Conservation (phyloP, 176 grass and related monocot species). For the Triticum dicoccoides region DNA sequence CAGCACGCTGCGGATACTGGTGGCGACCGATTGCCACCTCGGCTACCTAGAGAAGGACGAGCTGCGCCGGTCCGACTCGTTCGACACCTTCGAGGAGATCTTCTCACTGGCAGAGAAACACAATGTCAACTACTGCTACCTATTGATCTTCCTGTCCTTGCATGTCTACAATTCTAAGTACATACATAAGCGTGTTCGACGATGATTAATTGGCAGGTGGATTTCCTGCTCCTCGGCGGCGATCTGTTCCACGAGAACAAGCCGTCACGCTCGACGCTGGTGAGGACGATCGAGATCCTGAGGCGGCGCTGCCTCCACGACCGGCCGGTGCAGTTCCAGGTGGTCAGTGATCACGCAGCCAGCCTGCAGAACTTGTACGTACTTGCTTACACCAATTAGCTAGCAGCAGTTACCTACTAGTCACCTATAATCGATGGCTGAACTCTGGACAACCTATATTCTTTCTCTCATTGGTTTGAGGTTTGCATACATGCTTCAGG, state of each 20-base stretch:
- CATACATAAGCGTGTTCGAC: background rate
- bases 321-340: conserved; percentile 56
- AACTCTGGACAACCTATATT: background rate
- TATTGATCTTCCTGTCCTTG: background rate
- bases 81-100: conserved; percentile 79
- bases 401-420: background rate
- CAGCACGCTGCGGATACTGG: conserved; percentile 49
- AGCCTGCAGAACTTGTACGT: conserved; percentile 65
- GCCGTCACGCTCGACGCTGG: conserved; percentile 67
- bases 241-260: conserved; percentile 90
- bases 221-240: conserved; percentile 82
- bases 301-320: conserved; percentile 56
- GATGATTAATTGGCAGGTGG: conserved; percentile 44
- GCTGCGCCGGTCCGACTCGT: conserved; percentile 67
- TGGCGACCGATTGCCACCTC: conserved; percentile 75
- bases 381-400: background rate
- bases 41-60: conserved; percentile 94
- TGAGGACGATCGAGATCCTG: conserved; percentile 73
- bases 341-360: conserved; percentile 65
- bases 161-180: background rate
- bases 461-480: background rate
- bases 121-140: conserved; percentile 27
- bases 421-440: background rate
- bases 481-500: conserved; percentile 31
- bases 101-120: conserved; percentile 71